Base-by-base conservation (phyloP, 148 eudicot genomes). In the Vaccinium macrocarpon region DNA sequence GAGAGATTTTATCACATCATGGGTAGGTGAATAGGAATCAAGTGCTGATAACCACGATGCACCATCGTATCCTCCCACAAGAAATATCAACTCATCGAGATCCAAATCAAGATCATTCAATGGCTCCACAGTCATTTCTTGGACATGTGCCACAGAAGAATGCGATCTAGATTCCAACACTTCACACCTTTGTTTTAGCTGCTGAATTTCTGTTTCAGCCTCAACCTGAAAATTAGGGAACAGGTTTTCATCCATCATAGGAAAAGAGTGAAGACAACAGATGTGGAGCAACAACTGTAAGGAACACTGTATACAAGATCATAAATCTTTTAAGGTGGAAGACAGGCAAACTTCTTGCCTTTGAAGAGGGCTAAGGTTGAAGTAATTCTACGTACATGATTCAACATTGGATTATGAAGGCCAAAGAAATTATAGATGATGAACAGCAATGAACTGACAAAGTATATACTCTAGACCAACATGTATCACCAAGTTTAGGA, bases 31-130 rank as follows among this genome's bases (percentile, higher is more conserved):
- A 82, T 91, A 95, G 68, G 89, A 85, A 49, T 91, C 91, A 84
- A 95, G 84, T 29, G 94, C 83, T 64, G 94, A 89, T 82, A 90
- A 82, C 92, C 91, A 93, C 25, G 88, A 88, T 59, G 42, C 25
- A 71, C 97, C 98, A 91, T 95, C 94, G 86, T 84, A 90, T 57
- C 98, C 98, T 83, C 98, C 97, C 66, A 89, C 75, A 35, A 95
- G 55, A 82, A 87, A 88, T 68, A 95, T 92, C n/a, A 74, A 84
- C 73, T 84, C 91, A 74, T 89, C 84, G 57, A 85, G 78, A 55
- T 91, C 87, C 81, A 84, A 81, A 46, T 84, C 83, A 87, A 76
- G 86, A 74, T 90, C 88, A 83, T 85, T 82, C 85, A 56, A 64
- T 18, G 89, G 76, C 77, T 86, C 89, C 29, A 50, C 51, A 50